phyloP scores from a whole-genome alignment of 164 flowering plant species.

The Amborella trichopoda region DNA sequence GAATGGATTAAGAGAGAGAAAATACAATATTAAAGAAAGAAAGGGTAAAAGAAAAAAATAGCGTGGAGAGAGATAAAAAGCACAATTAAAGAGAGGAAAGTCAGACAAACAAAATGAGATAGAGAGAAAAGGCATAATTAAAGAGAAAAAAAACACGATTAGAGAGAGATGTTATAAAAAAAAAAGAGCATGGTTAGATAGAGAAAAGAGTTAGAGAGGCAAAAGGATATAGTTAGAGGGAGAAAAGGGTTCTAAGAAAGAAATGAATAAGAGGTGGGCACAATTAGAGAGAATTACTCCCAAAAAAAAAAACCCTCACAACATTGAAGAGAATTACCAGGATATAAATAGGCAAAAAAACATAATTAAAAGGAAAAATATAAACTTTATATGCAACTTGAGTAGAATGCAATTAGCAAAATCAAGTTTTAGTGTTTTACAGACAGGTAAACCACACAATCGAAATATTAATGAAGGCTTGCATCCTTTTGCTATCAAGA shows the following conservation, averaged over 20 bases:
- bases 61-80: neutral
- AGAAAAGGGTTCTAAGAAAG: neutral
- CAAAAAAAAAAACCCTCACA: neutral
- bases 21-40: neutral
- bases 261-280: neutral
- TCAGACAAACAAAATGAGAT: neutral
- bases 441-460: too few species aligned
- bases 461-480: too few species aligned
- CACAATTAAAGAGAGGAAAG: neutral
- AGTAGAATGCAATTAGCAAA: too few species aligned
- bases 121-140: too few species aligned
- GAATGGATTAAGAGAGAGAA: neutral
- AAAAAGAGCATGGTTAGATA: neutral
- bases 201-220: too few species aligned
- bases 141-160: neutral
- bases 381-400: too few species aligned
- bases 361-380: too few species aligned
- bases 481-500: too few species aligned
- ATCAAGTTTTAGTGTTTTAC: too few species aligned
- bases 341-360: too few species aligned
- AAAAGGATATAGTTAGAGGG: neutral
- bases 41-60: neutral
- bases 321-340: too few species aligned
- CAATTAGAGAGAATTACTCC: neutral
- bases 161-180: neutral